Evolutionary conservation across 768 basidiomycete genomes (phyloP).

Genomic region (Agaricus subrufescens): DNA sequence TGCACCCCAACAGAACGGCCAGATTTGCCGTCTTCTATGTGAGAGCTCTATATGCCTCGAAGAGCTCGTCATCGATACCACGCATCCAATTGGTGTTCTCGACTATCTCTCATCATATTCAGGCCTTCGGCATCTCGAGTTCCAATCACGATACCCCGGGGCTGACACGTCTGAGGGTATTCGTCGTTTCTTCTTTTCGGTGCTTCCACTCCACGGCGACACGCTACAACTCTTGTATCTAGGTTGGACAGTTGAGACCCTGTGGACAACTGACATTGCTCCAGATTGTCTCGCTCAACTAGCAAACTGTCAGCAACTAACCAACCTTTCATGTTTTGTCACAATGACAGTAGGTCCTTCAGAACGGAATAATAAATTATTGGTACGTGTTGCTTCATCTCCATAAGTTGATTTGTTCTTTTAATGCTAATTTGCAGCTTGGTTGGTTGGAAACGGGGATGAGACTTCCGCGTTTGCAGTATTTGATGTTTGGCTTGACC

Average conservation of each 20-base stretch:
- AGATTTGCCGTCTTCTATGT: not conserved
- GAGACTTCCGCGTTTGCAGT: not conserved
- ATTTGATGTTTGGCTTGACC: not conserved
- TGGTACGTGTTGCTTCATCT: not conserved
- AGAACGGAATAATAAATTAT: not conserved
- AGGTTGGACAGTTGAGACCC: not conserved
- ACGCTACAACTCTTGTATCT: not conserved
- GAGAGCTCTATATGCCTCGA: not conserved
- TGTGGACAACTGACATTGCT: not conserved
- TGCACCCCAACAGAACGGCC: not conserved
- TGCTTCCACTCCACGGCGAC: not conserved
- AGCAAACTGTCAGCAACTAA: not conserved
- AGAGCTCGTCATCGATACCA: not conserved
- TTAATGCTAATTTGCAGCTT: not conserved
- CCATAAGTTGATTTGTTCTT: no score
- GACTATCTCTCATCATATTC: not conserved
- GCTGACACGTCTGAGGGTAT: not conserved
- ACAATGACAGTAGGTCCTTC: not conserved
- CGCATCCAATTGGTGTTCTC: not conserved
- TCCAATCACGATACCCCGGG: not conserved
- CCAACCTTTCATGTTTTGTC: not conserved
- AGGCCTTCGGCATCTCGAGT: not conserved
- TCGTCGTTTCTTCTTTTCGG: not conserved
- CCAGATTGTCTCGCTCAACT: not conserved
- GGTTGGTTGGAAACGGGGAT: not conserved